Evolutionary conservation across 148 eudicot genomes (phyloP), one percentile per base, ranked within the genome.

Genomic region (Chenopodium berlandieri): DNA sequence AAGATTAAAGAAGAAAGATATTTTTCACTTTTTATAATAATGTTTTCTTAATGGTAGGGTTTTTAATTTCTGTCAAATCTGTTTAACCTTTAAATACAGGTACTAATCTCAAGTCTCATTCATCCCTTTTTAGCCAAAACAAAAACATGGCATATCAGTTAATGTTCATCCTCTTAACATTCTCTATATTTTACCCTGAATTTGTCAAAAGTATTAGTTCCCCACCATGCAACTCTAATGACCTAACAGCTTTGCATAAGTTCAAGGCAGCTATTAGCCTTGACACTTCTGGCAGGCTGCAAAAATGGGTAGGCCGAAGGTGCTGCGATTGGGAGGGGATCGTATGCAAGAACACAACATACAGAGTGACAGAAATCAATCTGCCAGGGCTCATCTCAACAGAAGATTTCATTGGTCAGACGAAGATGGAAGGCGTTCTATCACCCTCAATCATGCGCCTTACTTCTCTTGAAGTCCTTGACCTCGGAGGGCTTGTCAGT

Each of bases 311-410:
- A 0, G 93, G 91, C 2, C 63, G 3, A 63, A 71, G 48, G 14
- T 91, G 93, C 77, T 91, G 91, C 75, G 40, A 76, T n/a, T 91
- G 91, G 92, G 85, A 77, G 7, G 91, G 91, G 17, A 89, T 89
- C 37, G 30, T 69, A 40, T 91, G 94, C 73, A 83, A 84, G 25
- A 86, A 70, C 5, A 74, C 13, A 14, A 89, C 90, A 4, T 87
- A 86, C 46, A 85, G 93, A 84, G 93, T 92, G n/a, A 87, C 78
- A 11, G 77, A 88, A 80, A 72, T 90, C n/a, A 81, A 84, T 73
- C 91, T 92, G 32, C 89, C 91, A 0, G 90, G 90, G 4, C 32
- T 85, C 13, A 37, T 82, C n/a, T 75, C 90, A 31, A 63, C 68
- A 3, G 78, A 73, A 1, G 85, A 89, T 47, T 75, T 79, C 71